Percentiles rank a stretch among this genome's conserved stretches.
Conservation (phyloP, 805 yeast species). For the Metschnikowia bowlesiae region DNA sequence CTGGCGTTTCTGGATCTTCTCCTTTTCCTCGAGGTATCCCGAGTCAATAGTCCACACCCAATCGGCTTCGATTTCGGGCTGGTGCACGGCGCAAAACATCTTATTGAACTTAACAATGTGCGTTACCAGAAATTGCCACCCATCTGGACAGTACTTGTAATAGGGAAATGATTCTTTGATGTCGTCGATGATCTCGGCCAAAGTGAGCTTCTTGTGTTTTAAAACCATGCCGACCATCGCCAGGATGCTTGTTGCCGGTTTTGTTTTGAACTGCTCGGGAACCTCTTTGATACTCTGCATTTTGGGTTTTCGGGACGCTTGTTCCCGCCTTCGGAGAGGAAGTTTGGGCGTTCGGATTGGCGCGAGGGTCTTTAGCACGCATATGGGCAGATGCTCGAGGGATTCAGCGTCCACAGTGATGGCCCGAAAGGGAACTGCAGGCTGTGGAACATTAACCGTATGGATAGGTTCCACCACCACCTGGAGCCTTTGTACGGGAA, state of each 20-base stretch:
- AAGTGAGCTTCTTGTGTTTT: constrained; percentile 54
- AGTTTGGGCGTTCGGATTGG: constrained; percentile 28
- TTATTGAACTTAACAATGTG: constrained; percentile 86
- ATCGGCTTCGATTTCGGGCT: constrained; percentile 71
- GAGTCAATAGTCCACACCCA: constrained; percentile 95
- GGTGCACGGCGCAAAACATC: constrained; percentile 66
- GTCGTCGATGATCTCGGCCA: constrained; percentile 72
- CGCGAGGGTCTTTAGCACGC: constrained; percentile 30
- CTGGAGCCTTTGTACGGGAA: constrained; percentile 37
- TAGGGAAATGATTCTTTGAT: constrained; percentile 87
- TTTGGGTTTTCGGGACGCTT: constrained; percentile 42
- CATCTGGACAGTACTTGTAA: constrained; percentile 90
- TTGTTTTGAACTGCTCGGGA: constrained; percentile 79
- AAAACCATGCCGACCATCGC: constrained; percentile 76
- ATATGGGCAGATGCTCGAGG: constrained; percentile 23
- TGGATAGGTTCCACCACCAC: constrained; percentile 27
- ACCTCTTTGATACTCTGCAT: constrained; percentile 77
- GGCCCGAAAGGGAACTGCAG: constrained; percentile 23
- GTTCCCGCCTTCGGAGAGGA: constrained; percentile 31
- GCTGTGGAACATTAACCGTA: constrained; percentile 19
- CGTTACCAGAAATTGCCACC: constrained; percentile 94
- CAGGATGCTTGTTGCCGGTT: constrained; percentile 80
- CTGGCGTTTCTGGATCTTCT: constrained; percentile 55
- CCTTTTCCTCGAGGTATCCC: constrained; percentile 76
- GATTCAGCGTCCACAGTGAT: constrained; percentile 22